Evolutionary conservation across 768 basidiomycete species (phyloP).

Genomic region (Mycena olivaceomarginata): DNA sequence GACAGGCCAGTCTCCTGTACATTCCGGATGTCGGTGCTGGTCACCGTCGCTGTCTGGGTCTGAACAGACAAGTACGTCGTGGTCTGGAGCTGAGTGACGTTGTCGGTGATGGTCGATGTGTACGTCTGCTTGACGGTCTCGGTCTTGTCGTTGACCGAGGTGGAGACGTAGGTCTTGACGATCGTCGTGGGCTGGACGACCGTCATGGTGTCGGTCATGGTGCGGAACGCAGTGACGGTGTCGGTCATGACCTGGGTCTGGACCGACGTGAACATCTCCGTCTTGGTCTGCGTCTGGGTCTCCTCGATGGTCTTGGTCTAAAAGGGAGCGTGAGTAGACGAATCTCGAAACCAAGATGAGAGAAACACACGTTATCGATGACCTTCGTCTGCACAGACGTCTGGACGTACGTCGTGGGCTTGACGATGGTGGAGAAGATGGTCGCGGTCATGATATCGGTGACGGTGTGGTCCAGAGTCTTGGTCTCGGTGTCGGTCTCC

Average conservation of each 20-base stretch:
- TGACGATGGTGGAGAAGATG: conserved; percentile 69
- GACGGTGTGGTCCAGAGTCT: conserved; percentile 70
- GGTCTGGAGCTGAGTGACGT: conserved; percentile 69
- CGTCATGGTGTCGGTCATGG: conserved; percentile 72
- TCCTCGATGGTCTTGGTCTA: conserved; percentile 76
- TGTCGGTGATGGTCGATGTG: conserved; percentile 70
- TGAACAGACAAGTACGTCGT: conserved; percentile 71
- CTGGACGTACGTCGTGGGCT: conserved; percentile 75
- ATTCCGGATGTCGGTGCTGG: conserved; percentile 59
- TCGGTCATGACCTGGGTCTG: conserved; percentile 75
- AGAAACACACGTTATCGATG: conserved; percentile 74
- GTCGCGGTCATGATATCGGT: conserved; percentile 76
- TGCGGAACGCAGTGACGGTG: conserved; percentile 71
- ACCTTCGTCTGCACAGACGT: conserved; percentile 73
- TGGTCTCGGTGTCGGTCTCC: conserved; percentile 67
- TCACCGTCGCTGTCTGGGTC: conserved; percentile 67
- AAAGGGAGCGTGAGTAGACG: conserved; percentile 27
- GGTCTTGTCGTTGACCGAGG: conserved; percentile 77
- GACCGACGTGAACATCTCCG: conserved; percentile 71
- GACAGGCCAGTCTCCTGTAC: conserved; percentile 71
- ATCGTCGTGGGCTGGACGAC: conserved; percentile 76
- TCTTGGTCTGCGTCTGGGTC: conserved; percentile 69
- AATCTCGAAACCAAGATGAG: neutral
- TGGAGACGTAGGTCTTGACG: conserved; percentile 72
- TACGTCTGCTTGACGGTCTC: conserved; percentile 75